Base-by-base conservation (phyloP, 1,284 basidiomycete genomes). In the Phenoliferia sp. region DNA sequence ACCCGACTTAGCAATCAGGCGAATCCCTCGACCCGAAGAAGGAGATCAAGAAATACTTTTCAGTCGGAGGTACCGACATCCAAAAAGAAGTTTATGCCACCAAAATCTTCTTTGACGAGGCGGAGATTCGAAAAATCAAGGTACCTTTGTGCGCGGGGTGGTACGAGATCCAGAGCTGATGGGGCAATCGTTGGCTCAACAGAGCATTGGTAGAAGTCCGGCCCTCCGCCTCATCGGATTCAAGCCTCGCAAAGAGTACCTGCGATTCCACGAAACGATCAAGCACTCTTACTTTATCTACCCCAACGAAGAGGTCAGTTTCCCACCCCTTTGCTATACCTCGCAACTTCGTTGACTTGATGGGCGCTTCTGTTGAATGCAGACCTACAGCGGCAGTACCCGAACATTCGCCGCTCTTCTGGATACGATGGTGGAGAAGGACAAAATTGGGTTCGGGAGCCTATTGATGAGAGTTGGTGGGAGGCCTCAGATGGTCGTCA, bases 271-370 rank as follows among this genome's bases (percentile, higher is more conserved):
- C 78, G 91, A 96, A 77, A 95, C 95, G 73, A 81, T 96, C 75
- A 95, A 93, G 77, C 93, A 96, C 79, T 87, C 92, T 0, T 81
- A 87, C 62, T 99, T 99, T 77, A 86, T 99, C 69, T 93, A 94
- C 78, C 96, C 95, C 0, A 89, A 95, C 73, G 95, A 99, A 77
- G 81, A 85, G 78, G 92, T 92, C 69, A 66, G 84, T 75, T 22
- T 7, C 48, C 15, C 28, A 44, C 35, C 28, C 15, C 2, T 32
- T 2, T n/a, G 17, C 17, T 28, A 16, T 50, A 7, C 28, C 22
- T 28, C 28, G 7, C 57, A 9, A 3, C 19, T 15, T n/a, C 22
- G 22, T n/a, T 36, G 2, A 26, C 17, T 28, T 36, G 54, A 56
- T 31, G 6, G 4, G 5, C 54, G n/a, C 3, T 12, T 54, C 52